Evolutionary conservation across 768 basidiomycete genomes (phyloP).

Genomic region (Daedaleopsis nitida): DNA sequence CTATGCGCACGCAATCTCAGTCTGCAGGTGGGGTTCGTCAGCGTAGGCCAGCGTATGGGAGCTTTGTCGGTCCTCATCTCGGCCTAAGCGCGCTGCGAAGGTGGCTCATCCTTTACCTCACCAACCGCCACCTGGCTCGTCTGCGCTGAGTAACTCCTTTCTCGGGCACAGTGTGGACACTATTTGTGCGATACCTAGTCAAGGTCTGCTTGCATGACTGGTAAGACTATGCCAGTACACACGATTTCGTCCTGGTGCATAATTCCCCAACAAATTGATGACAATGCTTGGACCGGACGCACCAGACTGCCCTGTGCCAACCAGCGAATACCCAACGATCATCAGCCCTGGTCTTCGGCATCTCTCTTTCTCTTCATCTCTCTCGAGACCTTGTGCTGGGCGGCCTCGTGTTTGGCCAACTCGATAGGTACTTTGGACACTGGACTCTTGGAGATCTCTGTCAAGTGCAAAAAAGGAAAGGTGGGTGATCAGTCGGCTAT

Average conservation of each 20-base stretch:
- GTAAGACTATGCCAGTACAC: constrained; percentile 3
- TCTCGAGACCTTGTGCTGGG: constrained; percentile 86
- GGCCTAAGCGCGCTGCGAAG: not conserved
- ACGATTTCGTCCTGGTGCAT: constrained; percentile 3
- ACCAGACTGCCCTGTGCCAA: constrained; percentile 8
- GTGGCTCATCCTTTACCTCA: not conserved
- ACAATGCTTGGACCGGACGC: constrained; percentile 1
- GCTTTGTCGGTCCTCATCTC: constrained; percentile 11
- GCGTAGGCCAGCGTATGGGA: constrained; percentile 6
- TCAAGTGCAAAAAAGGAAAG: not conserved
- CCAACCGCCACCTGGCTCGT: too few relatives aligned
- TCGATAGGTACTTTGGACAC: constrained; percentile 88
- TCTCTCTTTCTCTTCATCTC: constrained; percentile 97
- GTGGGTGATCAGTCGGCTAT: constrained; percentile 1
- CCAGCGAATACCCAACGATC: not conserved
- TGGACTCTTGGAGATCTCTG: constrained; percentile 93
- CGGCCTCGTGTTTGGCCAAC: constrained; percentile 88
- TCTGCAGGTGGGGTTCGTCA: constrained; percentile 8
- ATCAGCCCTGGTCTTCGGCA: constrained; percentile 61
- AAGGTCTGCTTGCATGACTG: too few relatives aligned
- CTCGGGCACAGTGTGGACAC: too few relatives aligned
- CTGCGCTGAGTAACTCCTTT: too few relatives aligned
- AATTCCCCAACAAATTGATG: not conserved
- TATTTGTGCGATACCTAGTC: too few relatives aligned
- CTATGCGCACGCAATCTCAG: constrained; percentile 4